Evolutionary conservation across 805 yeast species (phyloP), one percentile per base, ranked within the genome.

Genomic region (Spathaspora sp.): DNA sequence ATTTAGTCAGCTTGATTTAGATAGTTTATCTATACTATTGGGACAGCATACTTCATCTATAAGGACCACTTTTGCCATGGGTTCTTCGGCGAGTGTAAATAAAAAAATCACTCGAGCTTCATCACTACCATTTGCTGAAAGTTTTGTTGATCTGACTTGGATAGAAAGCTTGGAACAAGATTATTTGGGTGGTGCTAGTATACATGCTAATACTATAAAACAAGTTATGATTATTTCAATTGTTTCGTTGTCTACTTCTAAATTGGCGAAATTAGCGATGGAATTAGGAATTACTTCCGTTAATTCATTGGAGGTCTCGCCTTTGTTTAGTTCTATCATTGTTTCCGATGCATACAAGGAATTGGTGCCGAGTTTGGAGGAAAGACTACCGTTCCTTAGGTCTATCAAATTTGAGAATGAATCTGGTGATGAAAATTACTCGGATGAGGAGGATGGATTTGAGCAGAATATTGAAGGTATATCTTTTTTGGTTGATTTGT

Each of bases 91-190:
- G 6, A 47, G 40, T 19, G 45, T 40, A 5, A 44, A 35, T 19
- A 51, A 38, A 19, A 44, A 29, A 26, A 43, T 44, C 2, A 14
- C 35, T 7, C 18, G 20, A 4, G 32, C 35, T 28, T 20, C 39
- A 8, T 59, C 71, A 0, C 57, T 63, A 5, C 57, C 53, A 1
- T 84, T 86, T 63, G 76, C 82, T 1, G 86, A 80, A 51, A 61
- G 58, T 18, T 87, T 86, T 64, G 80, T 85, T 1, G 71, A 71
- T 18, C 59, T 68, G 1, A 67, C 72, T 10, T 87, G 91, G 91
- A 64, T 85, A 16, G 85, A 81, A 56, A 62, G 66, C 12, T 60
- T 87, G 43, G 93, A 87, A 57, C 72, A 69, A 39, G 62, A 82
- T 49, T 86, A 82, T 66, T 76, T 77, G 9, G 78, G 76, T 49